phyloP scores from a whole-genome alignment of 2,329 filamentous ascomycete genomes.

The Fusarium chuoi region DNA sequence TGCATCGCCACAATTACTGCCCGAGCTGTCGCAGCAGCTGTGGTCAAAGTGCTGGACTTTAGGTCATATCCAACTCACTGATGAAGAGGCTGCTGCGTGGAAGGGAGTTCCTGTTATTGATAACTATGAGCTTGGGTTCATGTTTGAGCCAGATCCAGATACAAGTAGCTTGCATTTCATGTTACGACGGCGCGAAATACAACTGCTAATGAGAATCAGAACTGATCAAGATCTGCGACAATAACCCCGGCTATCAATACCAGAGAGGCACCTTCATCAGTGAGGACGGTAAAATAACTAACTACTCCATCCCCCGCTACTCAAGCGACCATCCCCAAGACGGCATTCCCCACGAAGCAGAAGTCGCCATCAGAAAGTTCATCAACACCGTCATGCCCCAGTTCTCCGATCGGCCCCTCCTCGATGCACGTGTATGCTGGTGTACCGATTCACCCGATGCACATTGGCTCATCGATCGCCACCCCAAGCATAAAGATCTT shows the following conservation, averaged over 20 bases:
- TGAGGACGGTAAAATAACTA: neutral
- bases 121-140: constrained; percentile 13
- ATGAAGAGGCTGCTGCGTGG: neutral
- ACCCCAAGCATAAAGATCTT: neutral
- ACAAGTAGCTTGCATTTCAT: neutral
- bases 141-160: constrained; percentile 9
- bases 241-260: constrained; percentile 2
- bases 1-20: constrained; percentile 2
- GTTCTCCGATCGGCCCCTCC: neutral
- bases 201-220: neutral
- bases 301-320: constrained; percentile 5
- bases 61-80: neutral
- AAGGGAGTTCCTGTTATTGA: neutral
- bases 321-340: neutral
- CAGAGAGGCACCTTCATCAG: neutral
- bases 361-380: neutral
- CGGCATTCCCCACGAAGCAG: neutral
- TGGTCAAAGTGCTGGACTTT: constrained; percentile 8
- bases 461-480: constrained; percentile 5
- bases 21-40: neutral
- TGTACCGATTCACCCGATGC: constrained; percentile 6
- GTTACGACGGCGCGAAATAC: too few relatives aligned
- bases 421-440: neutral
- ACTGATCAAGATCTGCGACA: constrained; percentile 10
- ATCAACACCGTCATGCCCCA: constrained; percentile 7